phyloP scores from a whole-genome alignment of 768 basidiomycete species.

The Goffeauzyma gilvescens region DNA sequence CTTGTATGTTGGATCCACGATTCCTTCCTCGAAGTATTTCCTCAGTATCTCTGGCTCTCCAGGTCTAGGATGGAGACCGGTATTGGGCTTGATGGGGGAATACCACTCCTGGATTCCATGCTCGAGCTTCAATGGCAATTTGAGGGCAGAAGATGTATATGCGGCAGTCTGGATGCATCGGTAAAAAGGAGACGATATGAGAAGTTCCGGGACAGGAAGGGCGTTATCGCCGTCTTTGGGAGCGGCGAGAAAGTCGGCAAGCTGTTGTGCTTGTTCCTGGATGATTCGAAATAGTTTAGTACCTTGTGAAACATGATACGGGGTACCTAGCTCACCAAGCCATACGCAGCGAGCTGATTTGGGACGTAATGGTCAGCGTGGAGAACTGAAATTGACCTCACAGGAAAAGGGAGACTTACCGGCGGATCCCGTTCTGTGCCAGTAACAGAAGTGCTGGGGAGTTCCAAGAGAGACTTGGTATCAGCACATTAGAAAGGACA shows the following conservation, averaged over 20 bases:
- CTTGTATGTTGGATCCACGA: conserved; percentile 14
- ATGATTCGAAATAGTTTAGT: background rate
- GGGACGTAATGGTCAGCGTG: background rate
- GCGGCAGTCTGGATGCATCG: conserved; percentile 29
- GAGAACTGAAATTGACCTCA: background rate
- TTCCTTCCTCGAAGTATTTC: conserved; percentile 16
- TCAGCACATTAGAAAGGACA: too few species aligned
- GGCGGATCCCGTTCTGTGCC: conserved; percentile 31
- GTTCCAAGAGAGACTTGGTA: too few species aligned
- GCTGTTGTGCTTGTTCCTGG: conserved; percentile 15
- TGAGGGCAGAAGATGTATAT: conserved; percentile 16
- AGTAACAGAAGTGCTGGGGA: conserved; percentile 12
- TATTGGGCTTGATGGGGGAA: conserved; percentile 20
- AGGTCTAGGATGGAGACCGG: conserved; percentile 31
- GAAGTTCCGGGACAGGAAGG: conserved; percentile 23
- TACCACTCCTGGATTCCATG: conserved; percentile 32
- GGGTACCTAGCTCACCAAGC: too few species aligned
- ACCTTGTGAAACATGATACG: background rate
- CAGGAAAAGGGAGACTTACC: conserved; percentile 14
- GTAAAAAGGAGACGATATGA: conserved; percentile 30
- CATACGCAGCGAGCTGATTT: conserved; percentile 24
- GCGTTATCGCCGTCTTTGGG: too few species aligned
- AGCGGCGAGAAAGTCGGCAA: conserved; percentile 21
- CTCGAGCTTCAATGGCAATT: conserved; percentile 16
- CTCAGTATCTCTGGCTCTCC: conserved; percentile 10